Base-by-base conservation (phyloP, 768 basidiomycete genomes). In the Naganishia antarctica region DNA sequence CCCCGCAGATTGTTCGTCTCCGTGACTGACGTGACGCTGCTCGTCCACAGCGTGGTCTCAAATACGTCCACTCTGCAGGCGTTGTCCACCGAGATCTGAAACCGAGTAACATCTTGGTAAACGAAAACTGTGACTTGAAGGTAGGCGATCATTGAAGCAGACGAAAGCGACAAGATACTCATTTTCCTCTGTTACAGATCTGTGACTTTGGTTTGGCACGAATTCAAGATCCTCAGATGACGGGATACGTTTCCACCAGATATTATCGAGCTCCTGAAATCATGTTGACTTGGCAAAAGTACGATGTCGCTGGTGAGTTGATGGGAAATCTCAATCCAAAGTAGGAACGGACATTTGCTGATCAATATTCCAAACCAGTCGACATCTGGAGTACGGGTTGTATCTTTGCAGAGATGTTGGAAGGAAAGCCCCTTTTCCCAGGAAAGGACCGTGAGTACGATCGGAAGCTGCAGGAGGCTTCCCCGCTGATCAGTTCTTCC, bases 261-360 rank as follows among this genome's bases (percentile, higher is more conserved):
- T 99, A 99, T 80, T 99, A 99, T 77, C 88, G 96, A 58, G 96
- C 96, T 6, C 96, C 96, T 5, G 96, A 99, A 80, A 99, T 99
- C 81, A 99, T 99, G 96, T 83, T 99, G 76, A 99, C 96, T 41
- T 99, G 96, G 96, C 96, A 99, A 79, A 98, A 98, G 81, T 99
- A 99, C 80, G 94, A 98, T 78, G 93, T 97, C 63, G 96, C 94
- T 16, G 79, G 79, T 80, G 65, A 68, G 76, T 74, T 5, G 21
- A 25, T 7, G 13, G 11, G 12, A 18, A 2, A 2, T 15, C 1
- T 41, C 7, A 3, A 4, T 18, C 9, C 6, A 3, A 4, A 25
- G 5, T 21, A n/a, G 1, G 16, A 26, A 18, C 9, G 16, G 32
- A 48, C 34, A 21, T 16, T 25, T 51, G 31, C 34, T 51, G 31